Conservation (phyloP, 768 basidiomycete species). For the Mycena albidolilacea region DNA sequence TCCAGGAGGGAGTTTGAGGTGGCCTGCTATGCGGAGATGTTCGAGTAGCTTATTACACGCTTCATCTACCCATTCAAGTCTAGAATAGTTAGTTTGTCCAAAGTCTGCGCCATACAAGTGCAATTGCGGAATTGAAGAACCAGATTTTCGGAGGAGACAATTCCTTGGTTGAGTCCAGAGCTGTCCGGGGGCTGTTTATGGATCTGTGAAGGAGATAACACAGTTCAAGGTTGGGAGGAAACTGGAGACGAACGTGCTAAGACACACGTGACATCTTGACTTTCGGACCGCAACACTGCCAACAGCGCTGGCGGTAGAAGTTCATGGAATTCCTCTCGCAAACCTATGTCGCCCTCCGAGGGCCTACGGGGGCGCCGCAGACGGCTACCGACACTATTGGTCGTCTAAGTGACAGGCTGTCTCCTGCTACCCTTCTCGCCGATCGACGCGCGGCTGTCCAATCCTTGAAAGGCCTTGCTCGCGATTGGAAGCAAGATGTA, state of each 20-base stretch:
- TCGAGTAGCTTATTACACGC: no score
- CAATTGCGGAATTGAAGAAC: no score
- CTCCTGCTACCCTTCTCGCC: constrained; percentile 90
- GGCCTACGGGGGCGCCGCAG: constrained; percentile 87
- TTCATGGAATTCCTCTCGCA: constrained; percentile 89
- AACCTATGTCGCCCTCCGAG: constrained; percentile 88
- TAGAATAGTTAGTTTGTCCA: no score
- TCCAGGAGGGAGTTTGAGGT: constrained; percentile 13
- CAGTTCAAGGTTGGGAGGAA: no score
- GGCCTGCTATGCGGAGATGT: constrained; percentile 13
- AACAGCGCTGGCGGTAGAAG: constrained; percentile 10
- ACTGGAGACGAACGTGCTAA: neutral
- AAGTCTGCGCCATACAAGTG: no score
- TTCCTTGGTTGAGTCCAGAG: no score
- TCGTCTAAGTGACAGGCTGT: constrained; percentile 89
- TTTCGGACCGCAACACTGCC: constrained; percentile 2
- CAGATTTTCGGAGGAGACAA: no score
- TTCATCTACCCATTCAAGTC: no score
- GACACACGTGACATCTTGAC: neutral
- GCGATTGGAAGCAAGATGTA: constrained; percentile 93
- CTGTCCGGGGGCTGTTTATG: no score
- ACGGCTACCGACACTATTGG: constrained; percentile 89
- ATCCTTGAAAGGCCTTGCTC: constrained; percentile 90
- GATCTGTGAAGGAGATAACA: no score
- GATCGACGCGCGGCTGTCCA: constrained; percentile 96